Evolutionary conservation across 2,329 filamentous ascomycete genomes (phyloP).

Genomic region (Zymoseptoria tritici): DNA sequence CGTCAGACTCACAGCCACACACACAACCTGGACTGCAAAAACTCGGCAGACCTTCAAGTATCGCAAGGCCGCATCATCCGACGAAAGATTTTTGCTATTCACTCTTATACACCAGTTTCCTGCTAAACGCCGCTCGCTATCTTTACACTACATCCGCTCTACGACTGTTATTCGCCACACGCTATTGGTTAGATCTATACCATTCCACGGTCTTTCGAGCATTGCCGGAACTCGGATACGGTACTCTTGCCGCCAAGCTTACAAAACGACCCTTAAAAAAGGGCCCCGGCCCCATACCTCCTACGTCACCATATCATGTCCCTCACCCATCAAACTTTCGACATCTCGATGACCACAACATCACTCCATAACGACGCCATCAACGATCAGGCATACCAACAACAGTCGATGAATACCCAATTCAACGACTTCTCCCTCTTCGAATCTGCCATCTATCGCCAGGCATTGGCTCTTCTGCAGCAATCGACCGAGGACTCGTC

Average conservation of each 20-base stretch:
- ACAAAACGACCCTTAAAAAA: background rate
- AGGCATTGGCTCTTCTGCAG: conserved; percentile 13
- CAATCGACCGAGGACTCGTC: conserved; percentile 4
- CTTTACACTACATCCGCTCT: background rate
- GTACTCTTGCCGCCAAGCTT: background rate
- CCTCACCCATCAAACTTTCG: background rate
- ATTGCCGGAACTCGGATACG: background rate
- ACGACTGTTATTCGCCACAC: background rate
- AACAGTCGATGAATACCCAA: conserved; percentile 3
- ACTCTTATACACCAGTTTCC: background rate
- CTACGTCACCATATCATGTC: no score
- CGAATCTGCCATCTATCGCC: conserved; percentile 8
- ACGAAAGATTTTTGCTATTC: background rate
- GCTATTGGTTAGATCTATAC: background rate
- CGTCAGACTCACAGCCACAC: background rate
- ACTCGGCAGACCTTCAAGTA: background rate
- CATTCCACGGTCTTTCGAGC: background rate
- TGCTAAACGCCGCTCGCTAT: conserved; percentile 5
- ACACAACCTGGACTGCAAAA: no score
- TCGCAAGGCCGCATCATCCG: background rate
- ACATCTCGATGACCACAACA: background rate
- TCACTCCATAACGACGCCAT: background rate
- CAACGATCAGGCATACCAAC: background rate
- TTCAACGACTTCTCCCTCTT: conserved; percentile 5
- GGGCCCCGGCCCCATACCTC: no score